Conservation (phyloP, 2,329 filamentous ascomycete species). For the Aaosphaeria arxii region DNA sequence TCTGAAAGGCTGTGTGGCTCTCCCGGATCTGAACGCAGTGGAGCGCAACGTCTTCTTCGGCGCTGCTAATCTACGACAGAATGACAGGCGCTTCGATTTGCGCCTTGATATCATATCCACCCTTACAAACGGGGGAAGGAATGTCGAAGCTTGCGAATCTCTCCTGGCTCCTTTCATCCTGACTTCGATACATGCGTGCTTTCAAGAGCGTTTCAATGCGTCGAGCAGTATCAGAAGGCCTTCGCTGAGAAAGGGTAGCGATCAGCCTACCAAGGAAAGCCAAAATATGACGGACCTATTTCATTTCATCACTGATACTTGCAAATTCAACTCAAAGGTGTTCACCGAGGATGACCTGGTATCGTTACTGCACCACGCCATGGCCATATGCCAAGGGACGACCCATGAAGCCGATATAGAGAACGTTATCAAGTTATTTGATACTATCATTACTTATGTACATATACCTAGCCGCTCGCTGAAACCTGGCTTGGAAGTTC, state of each 20-base stretch:
- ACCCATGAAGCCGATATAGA: conserved; percentile 62
- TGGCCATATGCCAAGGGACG: conserved; percentile 67
- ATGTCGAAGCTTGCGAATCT: conserved; percentile 38
- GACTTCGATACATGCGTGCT: conserved; percentile 30
- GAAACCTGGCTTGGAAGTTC: conserved; percentile 64
- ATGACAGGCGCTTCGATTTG: conserved; percentile 26
- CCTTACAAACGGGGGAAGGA: conserved; percentile 36
- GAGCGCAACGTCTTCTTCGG: conserved; percentile 40
- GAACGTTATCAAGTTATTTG: conserved; percentile 65
- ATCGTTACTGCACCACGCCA: conserved; percentile 59
- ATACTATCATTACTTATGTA: conserved; percentile 70
- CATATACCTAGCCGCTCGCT: conserved; percentile 64
- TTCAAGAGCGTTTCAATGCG: conserved; percentile 27
- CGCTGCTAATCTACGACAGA: conserved; percentile 26
- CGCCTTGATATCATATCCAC: conserved; percentile 33
- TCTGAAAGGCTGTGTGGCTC: conserved; percentile 29
- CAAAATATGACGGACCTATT: conserved; percentile 58
- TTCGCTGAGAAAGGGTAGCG: conserved; percentile 20
- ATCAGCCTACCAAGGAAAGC: conserved; percentile 21
- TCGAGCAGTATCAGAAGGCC: conserved; percentile 15
- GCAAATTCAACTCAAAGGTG: conserved; percentile 73
- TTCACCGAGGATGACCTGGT: conserved; percentile 62
- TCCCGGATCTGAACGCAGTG: conserved; percentile 29
- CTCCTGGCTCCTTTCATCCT: conserved; percentile 32
- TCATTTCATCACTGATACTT: conserved; percentile 62